Evolutionary conservation across 2,329 filamentous ascomycete genomes (phyloP).

Genomic region (Amauroascus verrucosus): DNA sequence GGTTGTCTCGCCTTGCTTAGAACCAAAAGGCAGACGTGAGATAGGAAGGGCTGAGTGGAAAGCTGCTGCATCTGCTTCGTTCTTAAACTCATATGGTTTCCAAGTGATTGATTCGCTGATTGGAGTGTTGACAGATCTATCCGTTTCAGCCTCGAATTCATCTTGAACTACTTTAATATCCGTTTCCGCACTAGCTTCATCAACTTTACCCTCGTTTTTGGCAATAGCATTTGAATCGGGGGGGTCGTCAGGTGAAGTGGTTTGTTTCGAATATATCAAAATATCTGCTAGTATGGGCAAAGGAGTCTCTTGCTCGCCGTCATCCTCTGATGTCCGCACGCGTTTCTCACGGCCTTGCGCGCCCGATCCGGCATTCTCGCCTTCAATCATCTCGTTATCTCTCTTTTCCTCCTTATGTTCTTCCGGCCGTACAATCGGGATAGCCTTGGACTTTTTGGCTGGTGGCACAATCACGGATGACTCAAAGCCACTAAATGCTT

Average conservation of each 20-base stretch:
- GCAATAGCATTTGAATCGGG: not conserved
- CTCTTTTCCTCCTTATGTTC: slow-evolving; percentile 35
- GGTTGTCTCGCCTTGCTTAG: not conserved
- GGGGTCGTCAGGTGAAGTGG: slow-evolving; percentile 6
- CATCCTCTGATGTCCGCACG: slow-evolving; percentile 52
- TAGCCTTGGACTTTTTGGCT: slow-evolving; percentile 65
- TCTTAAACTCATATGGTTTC: slow-evolving; percentile 52
- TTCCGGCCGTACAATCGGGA: slow-evolving; percentile 65
- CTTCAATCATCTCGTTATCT: slow-evolving; percentile 38
- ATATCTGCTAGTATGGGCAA: slow-evolving; percentile 48
- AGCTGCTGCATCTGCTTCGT: slow-evolving; percentile 33
- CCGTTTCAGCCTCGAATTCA: slow-evolving; percentile 29
- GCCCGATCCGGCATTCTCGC: slow-evolving; percentile 51
- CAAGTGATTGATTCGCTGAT: slow-evolving; percentile 40
- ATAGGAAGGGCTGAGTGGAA: slow-evolving; percentile 47
- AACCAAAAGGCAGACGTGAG: slow-evolving; percentile 12
- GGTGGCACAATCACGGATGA: slow-evolving; percentile 54
- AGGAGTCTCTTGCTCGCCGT: slow-evolving; percentile 61
- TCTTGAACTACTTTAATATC: slow-evolving; percentile 15
- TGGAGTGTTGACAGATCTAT: slow-evolving; percentile 24
- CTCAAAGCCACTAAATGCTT: slow-evolving; percentile 60
- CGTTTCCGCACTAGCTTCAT: not conserved
- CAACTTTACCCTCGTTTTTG: not conserved
- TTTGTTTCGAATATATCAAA: slow-evolving; percentile 20
- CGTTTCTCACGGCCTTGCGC: slow-evolving; percentile 66